phyloP scores from a whole-genome alignment of 495 filamentous ascomycete genomes.

The Bacidia rubella region DNA sequence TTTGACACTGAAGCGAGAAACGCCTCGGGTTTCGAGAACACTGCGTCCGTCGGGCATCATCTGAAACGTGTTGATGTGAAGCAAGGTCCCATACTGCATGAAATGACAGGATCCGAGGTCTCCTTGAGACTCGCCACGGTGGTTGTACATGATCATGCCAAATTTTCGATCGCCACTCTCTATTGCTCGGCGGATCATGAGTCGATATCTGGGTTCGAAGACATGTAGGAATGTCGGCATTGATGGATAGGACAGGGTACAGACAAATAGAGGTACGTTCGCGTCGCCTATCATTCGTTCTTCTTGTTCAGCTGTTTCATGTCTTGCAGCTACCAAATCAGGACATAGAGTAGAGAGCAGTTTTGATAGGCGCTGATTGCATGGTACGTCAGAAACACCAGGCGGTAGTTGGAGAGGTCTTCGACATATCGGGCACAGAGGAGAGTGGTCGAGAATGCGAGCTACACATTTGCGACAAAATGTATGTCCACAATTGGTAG shows the following conservation, averaged over 20 bases:
- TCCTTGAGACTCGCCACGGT: slow-evolving; percentile 37
- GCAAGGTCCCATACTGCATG: slow-evolving; percentile 61
- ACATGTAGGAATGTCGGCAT: slow-evolving; percentile 80
- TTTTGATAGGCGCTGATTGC: slow-evolving; percentile 47
- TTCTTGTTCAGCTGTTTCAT: slow-evolving; percentile 36
- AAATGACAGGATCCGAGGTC: slow-evolving; percentile 46
- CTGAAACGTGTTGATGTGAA: slow-evolving; percentile 59
- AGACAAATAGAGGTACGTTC: slow-evolving; percentile 64
- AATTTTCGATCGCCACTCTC: slow-evolving; percentile 57
- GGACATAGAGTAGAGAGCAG: slow-evolving; percentile 54
- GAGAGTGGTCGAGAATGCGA: slow-evolving; percentile 59
- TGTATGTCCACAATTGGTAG: slow-evolving; percentile 77
- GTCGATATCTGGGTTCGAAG: slow-evolving; percentile 81
- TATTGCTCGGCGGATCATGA: slow-evolving; percentile 73
- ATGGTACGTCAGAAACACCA: slow-evolving; percentile 36
- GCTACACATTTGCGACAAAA: slow-evolving; percentile 72
- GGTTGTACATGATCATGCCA: slow-evolving; percentile 71
- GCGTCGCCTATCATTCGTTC: slow-evolving; percentile 36
- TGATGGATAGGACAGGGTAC: slow-evolving; percentile 62
- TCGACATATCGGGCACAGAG: slow-evolving; percentile 68
- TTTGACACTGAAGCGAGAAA: slow-evolving; percentile 60
- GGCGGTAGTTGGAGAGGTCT: slow-evolving; percentile 48
- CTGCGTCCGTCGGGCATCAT: slow-evolving; percentile 68
- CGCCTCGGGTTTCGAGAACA: slow-evolving; percentile 59
- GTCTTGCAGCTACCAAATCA: slow-evolving; percentile 44